Conservation (phyloP, 1,284 basidiomycete genomes). For the Pseudozyma hubeiensis region DNA sequence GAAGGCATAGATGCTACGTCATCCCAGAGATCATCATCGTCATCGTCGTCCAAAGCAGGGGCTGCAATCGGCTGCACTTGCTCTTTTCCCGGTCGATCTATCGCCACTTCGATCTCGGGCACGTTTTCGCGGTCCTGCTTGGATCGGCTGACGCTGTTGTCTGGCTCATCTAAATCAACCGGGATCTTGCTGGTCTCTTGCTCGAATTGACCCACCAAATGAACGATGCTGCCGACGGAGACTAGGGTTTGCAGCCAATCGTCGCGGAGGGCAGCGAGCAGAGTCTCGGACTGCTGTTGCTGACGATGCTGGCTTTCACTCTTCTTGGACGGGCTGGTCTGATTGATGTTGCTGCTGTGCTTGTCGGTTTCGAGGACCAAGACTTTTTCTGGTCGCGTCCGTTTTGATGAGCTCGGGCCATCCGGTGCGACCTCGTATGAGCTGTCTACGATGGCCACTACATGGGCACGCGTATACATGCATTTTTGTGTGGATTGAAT, state of each 20-base stretch:
- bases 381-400: constrained; percentile 30
- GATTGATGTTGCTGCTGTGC: constrained; percentile 14
- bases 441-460: constrained; percentile 25
- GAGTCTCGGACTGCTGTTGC: background rate
- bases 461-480: constrained; percentile 30
- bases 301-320: background rate
- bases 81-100: constrained; percentile 3
- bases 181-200: constrained; percentile 13
- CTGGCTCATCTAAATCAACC: constrained; percentile 1
- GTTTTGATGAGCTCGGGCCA: constrained; percentile 7
- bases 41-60: constrained; percentile 1
- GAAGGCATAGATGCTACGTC: constrained; percentile 44
- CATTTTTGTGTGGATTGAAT: constrained; percentile 11
- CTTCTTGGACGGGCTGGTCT: constrained; percentile 4
- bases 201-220: constrained; percentile 55
- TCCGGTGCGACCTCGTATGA: constrained; percentile 11
- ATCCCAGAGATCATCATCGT: constrained; percentile 54
- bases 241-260: constrained; percentile 56
- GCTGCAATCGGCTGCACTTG: background rate
- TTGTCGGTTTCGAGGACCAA: constrained; percentile 31
- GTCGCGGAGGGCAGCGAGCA: constrained; percentile 55
- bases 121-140: background rate
- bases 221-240: constrained; percentile 42
- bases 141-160: background rate
- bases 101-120: constrained; percentile 14